These are phyloP conservation scores for Oxyria digyna DNA, from an alignment of 148 eudicot species.

Conservation along the genomic window DNA sequence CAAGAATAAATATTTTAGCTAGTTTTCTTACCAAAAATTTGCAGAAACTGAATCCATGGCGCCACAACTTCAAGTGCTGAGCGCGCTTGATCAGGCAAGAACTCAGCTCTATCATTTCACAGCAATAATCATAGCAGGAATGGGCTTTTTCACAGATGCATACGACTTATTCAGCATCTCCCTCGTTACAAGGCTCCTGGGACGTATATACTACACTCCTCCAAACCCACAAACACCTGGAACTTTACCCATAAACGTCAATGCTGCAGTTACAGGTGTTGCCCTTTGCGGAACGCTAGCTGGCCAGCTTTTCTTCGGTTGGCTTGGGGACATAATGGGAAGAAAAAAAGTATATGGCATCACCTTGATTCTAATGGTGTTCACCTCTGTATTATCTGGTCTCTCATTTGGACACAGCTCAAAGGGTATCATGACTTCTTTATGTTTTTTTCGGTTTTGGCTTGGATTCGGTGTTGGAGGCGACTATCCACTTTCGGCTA, in stretches of 20 bases:
- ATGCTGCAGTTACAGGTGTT: slow-evolving; percentile 54
- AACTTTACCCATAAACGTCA: slow-evolving; percentile 39
- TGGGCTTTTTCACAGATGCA: slow-evolving; percentile 85
- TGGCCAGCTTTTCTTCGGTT: slow-evolving; percentile 67
- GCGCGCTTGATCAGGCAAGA: slow-evolving; percentile 54
- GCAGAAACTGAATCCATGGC: too few relatives aligned
- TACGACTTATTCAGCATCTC: slow-evolving; percentile 69
- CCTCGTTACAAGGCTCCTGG: slow-evolving; percentile 47
- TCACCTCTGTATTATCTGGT: slow-evolving; percentile 50
- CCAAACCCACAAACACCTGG: slow-evolving; percentile 30
- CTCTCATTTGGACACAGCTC: slow-evolving; percentile 34
- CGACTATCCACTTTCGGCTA: slow-evolving; percentile 66
- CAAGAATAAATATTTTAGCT: too few relatives aligned
- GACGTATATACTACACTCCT: slow-evolving; percentile 50
- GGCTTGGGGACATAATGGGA: slow-evolving; percentile 72
- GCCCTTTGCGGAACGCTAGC: slow-evolving; percentile 63
- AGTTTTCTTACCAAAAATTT: too few relatives aligned
- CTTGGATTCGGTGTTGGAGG: slow-evolving; percentile 81
- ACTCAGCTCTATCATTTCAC: slow-evolving; percentile 69
- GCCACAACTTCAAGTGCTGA: slow-evolving; percentile 27
- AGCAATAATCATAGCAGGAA: slow-evolving; percentile 55
- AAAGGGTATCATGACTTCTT: slow-evolving; percentile 49
- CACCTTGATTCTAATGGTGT: slow-evolving; percentile 49
- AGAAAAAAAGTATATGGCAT: slow-evolving; percentile 57
- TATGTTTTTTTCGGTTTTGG: slow-evolving; percentile 78